Base-by-base conservation (phyloP, 2,329 filamentous ascomycete genomes). In the Fusarium oligoseptatum region DNA sequence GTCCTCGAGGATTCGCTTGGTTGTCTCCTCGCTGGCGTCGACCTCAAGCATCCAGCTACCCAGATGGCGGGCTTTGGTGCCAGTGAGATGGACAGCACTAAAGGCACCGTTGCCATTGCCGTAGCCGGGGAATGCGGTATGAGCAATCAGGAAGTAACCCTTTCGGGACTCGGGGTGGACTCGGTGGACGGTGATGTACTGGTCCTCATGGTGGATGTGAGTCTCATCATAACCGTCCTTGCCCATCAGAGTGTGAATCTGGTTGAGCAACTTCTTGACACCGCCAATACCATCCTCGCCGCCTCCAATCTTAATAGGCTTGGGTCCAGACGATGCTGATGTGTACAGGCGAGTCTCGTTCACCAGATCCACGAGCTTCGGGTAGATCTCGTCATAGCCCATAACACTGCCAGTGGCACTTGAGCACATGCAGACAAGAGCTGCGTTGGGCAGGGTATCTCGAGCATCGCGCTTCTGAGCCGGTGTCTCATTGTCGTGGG, bases 381-480 rank as follows among this genome's bases (percentile, higher is more conserved):
- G 97, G 77, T 98, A 99, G 70, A 98, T 92, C 82, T 99, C 97
- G 80, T 99, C 97, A 79, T 98, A 98, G 2, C 97, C 97, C 92
- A 98, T 98, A 57, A 98, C 97, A 80, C 97, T 98, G 52, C 97
- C 97, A 9, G 93, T 95, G 2, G 96, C 95, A 77, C 95, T 98
- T 27, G 95, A 92, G 82, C 97, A 99, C 95, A 99, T 98, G 80
- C 92, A 93, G 41, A 98, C 96, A 5, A 99, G 88, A 6, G 97
- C 97, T 60, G 96, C 95, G 79, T 97, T 98, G 9, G 97, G 94
- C 11, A 99, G 88, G 0, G 97, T 98, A 81, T 99, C 97, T 69
- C 95, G 91, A 61, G 95, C 95, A 81, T 98, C 95, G 45, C 97
- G 90, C 83, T 98, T 98, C 83, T 99, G 96, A 1, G 96, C 94